Percentiles rank a stretch among this genome's conserved stretches.
These are phyloP conservation scores for Scheffersomyces cryptocercus DNA, from an alignment of 1,139 yeast genomes.

Conservation along the genomic window DNA sequence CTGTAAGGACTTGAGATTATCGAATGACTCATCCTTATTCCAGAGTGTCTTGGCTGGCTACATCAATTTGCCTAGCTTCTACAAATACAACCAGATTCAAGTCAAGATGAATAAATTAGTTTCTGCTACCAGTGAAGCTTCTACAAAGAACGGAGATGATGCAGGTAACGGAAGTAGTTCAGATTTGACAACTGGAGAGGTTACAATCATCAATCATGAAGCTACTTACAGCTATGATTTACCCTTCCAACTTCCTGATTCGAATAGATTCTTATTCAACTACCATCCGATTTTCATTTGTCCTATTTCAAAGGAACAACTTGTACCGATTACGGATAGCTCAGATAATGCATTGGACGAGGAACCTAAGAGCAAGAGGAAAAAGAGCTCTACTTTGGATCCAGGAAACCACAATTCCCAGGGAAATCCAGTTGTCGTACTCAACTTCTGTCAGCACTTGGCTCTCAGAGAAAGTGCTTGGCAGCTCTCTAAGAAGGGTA, in stretches of 20 bases:
- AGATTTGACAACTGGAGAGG: constrained; percentile 11
- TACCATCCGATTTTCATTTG: constrained; percentile 90
- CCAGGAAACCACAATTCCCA: constrained; percentile 8
- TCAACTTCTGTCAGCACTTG: constrained; percentile 46
- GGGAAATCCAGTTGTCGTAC: constrained; percentile 44
- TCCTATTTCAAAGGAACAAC: constrained; percentile 86
- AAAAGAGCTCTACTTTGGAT: constrained; percentile 11
- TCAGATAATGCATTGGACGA: constrained; percentile 14
- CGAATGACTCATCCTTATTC: constrained; percentile 72
- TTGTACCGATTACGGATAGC: constrained; percentile 35
- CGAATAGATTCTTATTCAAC: constrained; percentile 42
- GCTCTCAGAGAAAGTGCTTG: constrained; percentile 47
- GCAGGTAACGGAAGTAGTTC: neutral
- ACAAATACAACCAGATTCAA: constrained; percentile 60
- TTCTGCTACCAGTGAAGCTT: constrained; percentile 5
- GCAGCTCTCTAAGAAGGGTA: constrained; percentile 43
- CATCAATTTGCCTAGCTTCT: constrained; percentile 68
- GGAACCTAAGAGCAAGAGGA: constrained; percentile 19
- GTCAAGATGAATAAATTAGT: constrained; percentile 35
- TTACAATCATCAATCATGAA: constrained; percentile 9
- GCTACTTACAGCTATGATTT: constrained; percentile 36
- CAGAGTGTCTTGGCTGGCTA: constrained; percentile 70
- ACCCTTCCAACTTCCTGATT: constrained; percentile 47
- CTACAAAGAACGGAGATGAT: neutral
- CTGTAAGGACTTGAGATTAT: constrained; percentile 61